Evolutionary conservation across 2,329 filamentous ascomycete genomes (phyloP).

Genomic region (Lecanicillium sp.): DNA sequence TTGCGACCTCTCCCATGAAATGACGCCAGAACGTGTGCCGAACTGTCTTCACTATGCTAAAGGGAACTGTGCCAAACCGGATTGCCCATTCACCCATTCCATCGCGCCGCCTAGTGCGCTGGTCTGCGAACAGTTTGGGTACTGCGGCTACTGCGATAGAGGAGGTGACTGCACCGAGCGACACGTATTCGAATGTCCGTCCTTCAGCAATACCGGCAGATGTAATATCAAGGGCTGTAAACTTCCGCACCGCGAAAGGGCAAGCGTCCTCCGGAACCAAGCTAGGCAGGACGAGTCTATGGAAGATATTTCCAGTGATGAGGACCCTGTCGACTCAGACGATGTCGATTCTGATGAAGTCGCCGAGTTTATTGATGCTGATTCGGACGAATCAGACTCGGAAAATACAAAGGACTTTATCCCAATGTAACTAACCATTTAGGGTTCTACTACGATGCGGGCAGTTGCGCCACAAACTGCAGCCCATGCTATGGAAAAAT

Average conservation of each 20-base stretch:
- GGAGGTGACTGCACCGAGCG: conserved; percentile 70
- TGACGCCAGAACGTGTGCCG: conserved; percentile 74
- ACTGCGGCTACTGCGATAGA: conserved; percentile 80
- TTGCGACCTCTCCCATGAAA: conserved; percentile 87
- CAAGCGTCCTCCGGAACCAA: conserved; percentile 67
- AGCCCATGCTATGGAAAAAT: no score
- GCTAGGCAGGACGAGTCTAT: conserved; percentile 47
- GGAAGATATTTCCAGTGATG: conserved; percentile 71
- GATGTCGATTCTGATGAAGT: conserved; percentile 72
- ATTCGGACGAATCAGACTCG: conserved; percentile 46
- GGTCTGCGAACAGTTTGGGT: conserved; percentile 78
- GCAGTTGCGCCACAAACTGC: neutral
- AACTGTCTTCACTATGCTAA: conserved; percentile 84
- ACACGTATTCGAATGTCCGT: conserved; percentile 88
- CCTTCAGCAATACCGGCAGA: conserved; percentile 82
- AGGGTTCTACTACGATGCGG: neutral
- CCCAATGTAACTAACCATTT: conserved; percentile 22
- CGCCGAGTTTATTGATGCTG: conserved; percentile 55
- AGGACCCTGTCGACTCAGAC: conserved; percentile 63
- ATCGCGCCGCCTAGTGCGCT: conserved; percentile 66
- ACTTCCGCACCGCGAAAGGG: conserved; percentile 79
- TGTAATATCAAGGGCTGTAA: conserved; percentile 79
- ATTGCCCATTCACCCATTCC: conserved; percentile 83
- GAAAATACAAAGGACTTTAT: conserved; percentile 53
- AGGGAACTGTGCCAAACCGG: conserved; percentile 78